Evolutionary conservation across 441 rosid species (phyloP).

Genomic region (Cnidoscolus chayamansa): DNA sequence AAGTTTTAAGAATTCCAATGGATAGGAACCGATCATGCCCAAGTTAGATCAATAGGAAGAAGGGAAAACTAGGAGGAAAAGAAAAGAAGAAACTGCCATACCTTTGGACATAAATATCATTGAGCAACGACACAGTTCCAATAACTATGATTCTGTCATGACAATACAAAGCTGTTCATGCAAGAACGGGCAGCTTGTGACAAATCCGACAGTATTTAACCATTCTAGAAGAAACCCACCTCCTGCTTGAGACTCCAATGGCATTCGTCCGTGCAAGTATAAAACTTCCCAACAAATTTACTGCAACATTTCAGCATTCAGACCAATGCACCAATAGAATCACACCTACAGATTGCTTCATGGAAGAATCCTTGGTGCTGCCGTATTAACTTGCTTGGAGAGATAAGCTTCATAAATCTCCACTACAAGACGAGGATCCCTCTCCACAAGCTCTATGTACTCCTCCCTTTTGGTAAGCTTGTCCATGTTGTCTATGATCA

Average conservation of each 20-base stretch:
- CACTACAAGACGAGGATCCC: conserved; percentile 75
- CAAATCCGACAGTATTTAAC: not conserved
- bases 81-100: not conserved
- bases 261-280: not conserved
- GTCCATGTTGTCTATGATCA: conserved; percentile 77
- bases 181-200: not conserved
- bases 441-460: conserved; percentile 71
- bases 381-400: conserved; percentile 68
- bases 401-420: conserved; percentile 78
- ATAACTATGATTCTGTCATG: not conserved
- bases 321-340: not conserved
- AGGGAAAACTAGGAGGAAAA: not conserved
- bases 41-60: not conserved
- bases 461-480: conserved; percentile 62
- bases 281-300: not conserved
- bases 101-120: not conserved
- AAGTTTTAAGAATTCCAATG: too few relatives aligned
- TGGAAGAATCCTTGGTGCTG: conserved; percentile 42
- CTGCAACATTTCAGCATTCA: not conserved
- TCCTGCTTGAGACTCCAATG: not conserved
- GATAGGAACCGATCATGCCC: too few relatives aligned
- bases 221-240: not conserved
- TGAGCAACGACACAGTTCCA: not conserved
- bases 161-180: not conserved
- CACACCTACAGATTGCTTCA: conserved; percentile 22